A percentile compares a stretch with the other conserved stretches of the same genome.
These are phyloP conservation scores for Linanthus parryae DNA, from an alignment of 148 eudicot genomes.

Conservation along the genomic window DNA sequence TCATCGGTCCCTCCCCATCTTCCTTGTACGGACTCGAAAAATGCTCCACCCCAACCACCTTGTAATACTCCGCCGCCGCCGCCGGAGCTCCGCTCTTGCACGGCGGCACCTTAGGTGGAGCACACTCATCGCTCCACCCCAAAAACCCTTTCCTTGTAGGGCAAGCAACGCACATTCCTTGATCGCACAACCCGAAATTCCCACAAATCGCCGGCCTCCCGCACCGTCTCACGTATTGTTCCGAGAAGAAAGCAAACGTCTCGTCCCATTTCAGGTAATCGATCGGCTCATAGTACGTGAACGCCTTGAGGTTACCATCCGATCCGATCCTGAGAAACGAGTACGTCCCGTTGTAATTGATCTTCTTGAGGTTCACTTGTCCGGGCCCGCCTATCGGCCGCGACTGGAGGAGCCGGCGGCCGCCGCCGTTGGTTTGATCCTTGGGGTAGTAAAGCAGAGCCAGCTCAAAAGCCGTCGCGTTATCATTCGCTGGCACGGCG, in stretches of 20 bases:
- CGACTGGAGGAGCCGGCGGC: neutral
- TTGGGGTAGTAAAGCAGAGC: neutral
- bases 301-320: slow-evolving; percentile 15
- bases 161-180: slow-evolving; percentile 24
- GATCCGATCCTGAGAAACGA: slow-evolving; percentile 7
- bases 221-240: slow-evolving; percentile 6
- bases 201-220: slow-evolving; percentile 21
- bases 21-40: neutral
- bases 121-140: slow-evolving; percentile 26
- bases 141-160: slow-evolving; percentile 22
- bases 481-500: neutral
- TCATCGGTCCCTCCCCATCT: neutral
- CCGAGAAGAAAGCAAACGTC: slow-evolving; percentile 5
- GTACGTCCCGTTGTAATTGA: slow-evolving; percentile 12
- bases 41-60: slow-evolving; percentile 10
- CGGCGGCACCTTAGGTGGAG: slow-evolving; percentile 10
- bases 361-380: neutral
- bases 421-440: neutral
- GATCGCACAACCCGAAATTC: slow-evolving; percentile 17
- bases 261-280: slow-evolving; percentile 8
- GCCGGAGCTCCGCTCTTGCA: slow-evolving; percentile 12
- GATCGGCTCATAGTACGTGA: slow-evolving; percentile 7
- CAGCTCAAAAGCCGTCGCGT: slow-evolving; percentile 1
- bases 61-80: slow-evolving; percentile 5
- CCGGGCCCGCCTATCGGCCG: neutral